phyloP scores from a whole-genome alignment of 768 basidiomycete genomes.

The Cyclocybe cylindracea region DNA sequence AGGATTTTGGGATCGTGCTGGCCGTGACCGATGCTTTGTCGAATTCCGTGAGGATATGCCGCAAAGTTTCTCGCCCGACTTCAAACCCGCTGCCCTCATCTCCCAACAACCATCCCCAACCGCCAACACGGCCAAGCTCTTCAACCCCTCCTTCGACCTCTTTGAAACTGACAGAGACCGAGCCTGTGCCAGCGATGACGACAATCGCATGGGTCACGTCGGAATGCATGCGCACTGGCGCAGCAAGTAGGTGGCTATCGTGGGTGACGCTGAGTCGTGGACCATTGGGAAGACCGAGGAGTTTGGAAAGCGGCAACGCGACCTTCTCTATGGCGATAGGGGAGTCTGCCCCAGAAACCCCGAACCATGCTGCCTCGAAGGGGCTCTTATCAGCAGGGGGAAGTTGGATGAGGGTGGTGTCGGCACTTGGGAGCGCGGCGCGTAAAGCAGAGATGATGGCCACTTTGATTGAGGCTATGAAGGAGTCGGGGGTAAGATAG shows the following conservation, averaged over 20 bases:
- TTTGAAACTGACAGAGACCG: conserved; percentile 69
- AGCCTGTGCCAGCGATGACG: conserved; percentile 82
- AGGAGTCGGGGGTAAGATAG: conserved; percentile 67
- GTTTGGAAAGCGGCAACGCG: conserved; percentile 50
- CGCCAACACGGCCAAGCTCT: conserved; percentile 72
- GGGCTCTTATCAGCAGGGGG: conserved; percentile 32
- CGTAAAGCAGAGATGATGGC: conserved; percentile 59
- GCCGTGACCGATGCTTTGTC: conserved; percentile 49
- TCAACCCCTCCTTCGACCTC: conserved; percentile 42
- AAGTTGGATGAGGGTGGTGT: conserved; percentile 32
- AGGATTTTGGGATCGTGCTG: conserved; percentile 28
- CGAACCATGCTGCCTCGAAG: conserved; percentile 81
- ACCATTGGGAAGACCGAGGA: conserved; percentile 60
- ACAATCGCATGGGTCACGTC: conserved; percentile 67
- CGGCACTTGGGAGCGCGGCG: conserved; percentile 33
- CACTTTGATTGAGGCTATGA: conserved; percentile 50
- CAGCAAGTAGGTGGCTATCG: conserved; percentile 83
- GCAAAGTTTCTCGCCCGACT: conserved; percentile 75
- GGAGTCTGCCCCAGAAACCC: conserved; percentile 81
- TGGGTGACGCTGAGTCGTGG: conserved; percentile 66
- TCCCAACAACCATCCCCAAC: conserved; percentile 85
- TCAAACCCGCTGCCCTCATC: conserved; percentile 85
- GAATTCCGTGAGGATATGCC: conserved; percentile 60
- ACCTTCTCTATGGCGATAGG: conserved; percentile 60
- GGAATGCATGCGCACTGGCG: conserved; percentile 64